Evolutionary conservation across 1,284 basidiomycete species (phyloP), one percentile per base, ranked within the genome.

Genomic region (Fereydounia khargensis): DNA sequence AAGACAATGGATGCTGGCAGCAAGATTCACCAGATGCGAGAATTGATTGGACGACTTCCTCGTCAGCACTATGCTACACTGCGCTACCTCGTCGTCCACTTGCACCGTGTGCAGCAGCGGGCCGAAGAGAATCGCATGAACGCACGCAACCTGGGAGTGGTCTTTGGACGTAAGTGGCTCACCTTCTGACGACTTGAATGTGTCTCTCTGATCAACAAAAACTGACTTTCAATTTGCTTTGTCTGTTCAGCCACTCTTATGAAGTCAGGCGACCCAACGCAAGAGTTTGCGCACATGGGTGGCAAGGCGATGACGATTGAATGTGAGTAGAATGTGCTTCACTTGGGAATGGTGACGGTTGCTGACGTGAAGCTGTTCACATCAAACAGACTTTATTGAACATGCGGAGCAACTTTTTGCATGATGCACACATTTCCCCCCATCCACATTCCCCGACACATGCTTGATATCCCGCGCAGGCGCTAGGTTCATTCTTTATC

Each of bases 281-380:
- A 88, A 25, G 94, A 97, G 77, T 96, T 96, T 79, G 87, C 86
- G 55, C 91, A 97, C 74, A 94, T 92, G 90, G 91, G 90, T 10
- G 89, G 90, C 53, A 96, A 94, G 78, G 89, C 91, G 9, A 82
- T 92, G 57, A 86, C 88, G 60, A 81, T 74, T 46, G 68, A 75
- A 24, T 66, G 44, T 55, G 45, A 47, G 63, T 47, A 8, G 25
- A 14, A 8, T 8, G 8, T 27, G 25, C 8, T 27, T 27, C 25
- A 27, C 25, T 27, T 27, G 8, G 25, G 32, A 7, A 9, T 33
- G 6, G 32, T 7, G n/a, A 16, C 32, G 14, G 10, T n/a, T 33
- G 10, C 18, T 33, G 32, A 18, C 18, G 32, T 17, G 18, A 33
- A 9, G 8, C n/a, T 33, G 32, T 11, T 18, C 18, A 3, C 20